phyloP scores from a whole-genome alignment of 345 rosid species.

The Boechera stricta region DNA sequence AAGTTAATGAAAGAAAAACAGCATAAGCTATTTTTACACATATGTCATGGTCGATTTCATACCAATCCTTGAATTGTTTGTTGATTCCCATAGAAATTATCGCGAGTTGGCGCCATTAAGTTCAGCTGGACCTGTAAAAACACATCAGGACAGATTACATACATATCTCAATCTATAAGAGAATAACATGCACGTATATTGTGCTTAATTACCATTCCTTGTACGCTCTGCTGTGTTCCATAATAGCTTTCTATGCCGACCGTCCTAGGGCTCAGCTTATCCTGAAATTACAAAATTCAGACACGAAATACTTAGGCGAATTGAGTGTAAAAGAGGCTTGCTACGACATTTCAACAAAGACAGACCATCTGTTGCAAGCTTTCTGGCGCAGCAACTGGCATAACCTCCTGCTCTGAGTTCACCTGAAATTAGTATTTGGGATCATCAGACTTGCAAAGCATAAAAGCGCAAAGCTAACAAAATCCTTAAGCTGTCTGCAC shows the following conservation, averaged over 20 bases:
- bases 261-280: slow-evolving; percentile 56
- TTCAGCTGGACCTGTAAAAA: slow-evolving; percentile 64
- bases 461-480: slow-evolving; percentile 15
- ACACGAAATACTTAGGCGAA: neutral
- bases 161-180: slow-evolving; percentile 11
- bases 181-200: slow-evolving; percentile 8
- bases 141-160: slow-evolving; percentile 13
- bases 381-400: slow-evolving; percentile 59
- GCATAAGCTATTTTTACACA: slow-evolving; percentile 28
- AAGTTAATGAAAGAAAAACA: slow-evolving; percentile 39
- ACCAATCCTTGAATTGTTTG: slow-evolving; percentile 68
- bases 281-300: slow-evolving; percentile 46
- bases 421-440: slow-evolving; percentile 47
- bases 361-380: slow-evolving; percentile 74
- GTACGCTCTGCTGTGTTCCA: slow-evolving; percentile 55
- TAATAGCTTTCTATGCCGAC: slow-evolving; percentile 58
- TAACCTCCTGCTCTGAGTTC: slow-evolving; percentile 63
- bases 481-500: neutral
- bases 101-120: slow-evolving; percentile 63
- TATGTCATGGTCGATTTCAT: slow-evolving; percentile 46
- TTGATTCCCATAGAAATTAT: slow-evolving; percentile 59
- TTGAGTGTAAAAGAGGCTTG: slow-evolving; percentile 16
- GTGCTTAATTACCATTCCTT: slow-evolving; percentile 52
- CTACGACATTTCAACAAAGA: slow-evolving; percentile 18
- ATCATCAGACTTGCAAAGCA: slow-evolving; percentile 11